Evolutionary conservation across 192 early-diverging fungal species (phyloP).

Genomic region (Podila clonocystis): DNA sequence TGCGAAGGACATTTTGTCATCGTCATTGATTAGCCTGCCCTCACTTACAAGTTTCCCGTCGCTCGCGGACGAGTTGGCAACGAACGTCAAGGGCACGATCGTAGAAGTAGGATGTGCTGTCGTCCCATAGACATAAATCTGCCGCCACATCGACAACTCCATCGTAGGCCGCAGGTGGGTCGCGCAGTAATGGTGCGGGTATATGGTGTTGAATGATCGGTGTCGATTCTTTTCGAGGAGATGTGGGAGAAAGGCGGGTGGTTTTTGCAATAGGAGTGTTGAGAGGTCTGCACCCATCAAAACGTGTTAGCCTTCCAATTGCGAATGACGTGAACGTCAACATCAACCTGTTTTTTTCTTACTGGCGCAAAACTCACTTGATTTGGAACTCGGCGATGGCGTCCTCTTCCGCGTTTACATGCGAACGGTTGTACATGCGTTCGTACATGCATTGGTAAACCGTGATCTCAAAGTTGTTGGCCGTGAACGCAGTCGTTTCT

Average conservation of each 20-base stretch:
- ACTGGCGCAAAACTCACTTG: neutral
- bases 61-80: slow-evolving; percentile 41
- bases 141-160: slow-evolving; percentile 57
- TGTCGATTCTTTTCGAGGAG: slow-evolving; percentile 13
- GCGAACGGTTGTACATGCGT: slow-evolving; percentile 30
- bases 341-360: too few relatives aligned
- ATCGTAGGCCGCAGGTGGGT: slow-evolving; percentile 54
- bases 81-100: slow-evolving; percentile 50
- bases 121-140: slow-evolving; percentile 76
- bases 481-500: slow-evolving; percentile 10
- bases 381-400: slow-evolving; percentile 39
- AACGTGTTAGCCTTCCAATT: too few relatives aligned
- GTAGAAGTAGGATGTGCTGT: slow-evolving; percentile 60
- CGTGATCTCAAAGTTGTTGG: slow-evolving; percentile 58
- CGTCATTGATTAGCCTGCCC: neutral
- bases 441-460: slow-evolving; percentile 71
- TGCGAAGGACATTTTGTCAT: too few relatives aligned
- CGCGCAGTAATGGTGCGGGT: slow-evolving; percentile 22
- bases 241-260: too few relatives aligned
- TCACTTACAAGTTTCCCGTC: slow-evolving; percentile 19
- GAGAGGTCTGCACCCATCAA: too few relatives aligned
- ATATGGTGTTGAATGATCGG: neutral
- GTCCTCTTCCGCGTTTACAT: slow-evolving; percentile 53
- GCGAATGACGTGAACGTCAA: too few relatives aligned
- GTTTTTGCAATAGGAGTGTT: too few relatives aligned